phyloP scores from a whole-genome alignment of 2,329 filamentous ascomycete species.

The Penicillium sp. region DNA sequence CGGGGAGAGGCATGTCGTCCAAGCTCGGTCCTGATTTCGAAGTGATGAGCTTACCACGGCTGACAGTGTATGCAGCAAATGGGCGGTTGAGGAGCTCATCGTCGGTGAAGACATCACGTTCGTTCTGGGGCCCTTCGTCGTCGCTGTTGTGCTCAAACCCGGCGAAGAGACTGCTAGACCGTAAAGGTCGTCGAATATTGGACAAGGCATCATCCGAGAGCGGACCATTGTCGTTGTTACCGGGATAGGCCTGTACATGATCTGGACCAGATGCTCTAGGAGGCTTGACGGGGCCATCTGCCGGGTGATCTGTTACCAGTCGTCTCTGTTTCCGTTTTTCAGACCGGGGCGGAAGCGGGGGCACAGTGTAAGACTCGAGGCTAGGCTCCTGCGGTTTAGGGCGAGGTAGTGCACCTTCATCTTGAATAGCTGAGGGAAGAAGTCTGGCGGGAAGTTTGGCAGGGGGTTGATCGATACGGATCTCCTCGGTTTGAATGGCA shows the following conservation, averaged over 20 bases:
- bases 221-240: slow-evolving; percentile 78
- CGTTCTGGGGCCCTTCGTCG: slow-evolving; percentile 36
- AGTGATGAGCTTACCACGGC: slow-evolving; percentile 45
- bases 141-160: slow-evolving; percentile 72
- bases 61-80: slow-evolving; percentile 46
- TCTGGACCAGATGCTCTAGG: slow-evolving; percentile 33
- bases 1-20: slow-evolving; percentile 36
- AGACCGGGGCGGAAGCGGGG: slow-evolving; percentile 37
- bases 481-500: slow-evolving; percentile 85
- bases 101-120: slow-evolving; percentile 43
- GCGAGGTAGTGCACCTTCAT: slow-evolving; percentile 50
- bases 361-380: slow-evolving; percentile 37
- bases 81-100: slow-evolving; percentile 48
- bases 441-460: slow-evolving; percentile 74
- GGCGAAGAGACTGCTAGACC: slow-evolving; percentile 82
- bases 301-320: slow-evolving; percentile 41
- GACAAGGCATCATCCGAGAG: slow-evolving; percentile 59
- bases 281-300: slow-evolving; percentile 40
- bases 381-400: slow-evolving; percentile 25
- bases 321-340: slow-evolving; percentile 29
- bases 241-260: slow-evolving; percentile 68
- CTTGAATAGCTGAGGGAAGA: slow-evolving; percentile 72
- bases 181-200: slow-evolving; percentile 67
- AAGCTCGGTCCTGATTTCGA: slow-evolving; percentile 33
- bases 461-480: slow-evolving; percentile 75